phyloP scores from a whole-genome alignment of 2,329 filamentous ascomycete genomes.

The Colletotrichum sidae region DNA sequence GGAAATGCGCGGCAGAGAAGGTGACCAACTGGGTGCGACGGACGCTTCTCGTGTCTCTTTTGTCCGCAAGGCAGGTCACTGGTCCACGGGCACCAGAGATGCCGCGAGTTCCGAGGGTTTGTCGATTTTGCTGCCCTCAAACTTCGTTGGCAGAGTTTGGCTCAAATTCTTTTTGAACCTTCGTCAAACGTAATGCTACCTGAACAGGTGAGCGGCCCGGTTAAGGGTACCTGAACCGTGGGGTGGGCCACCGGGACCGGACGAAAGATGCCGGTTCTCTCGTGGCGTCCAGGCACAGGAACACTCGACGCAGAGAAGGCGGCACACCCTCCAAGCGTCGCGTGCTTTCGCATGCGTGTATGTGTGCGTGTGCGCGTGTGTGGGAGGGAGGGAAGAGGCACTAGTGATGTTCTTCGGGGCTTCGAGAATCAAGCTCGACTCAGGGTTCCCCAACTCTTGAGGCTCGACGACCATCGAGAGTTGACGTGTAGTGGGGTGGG shows the following conservation, averaged over 20 bases:
- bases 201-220: slow-evolving; percentile 15
- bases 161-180: not conserved
- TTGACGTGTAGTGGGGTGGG: not conserved
- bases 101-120: slow-evolving; percentile 17
- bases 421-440: slow-evolving; percentile 33
- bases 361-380: too few relatives aligned
- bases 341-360: too few relatives aligned
- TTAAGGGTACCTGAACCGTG: slow-evolving; percentile 5
- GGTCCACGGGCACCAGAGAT: not conserved
- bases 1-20: slow-evolving; percentile 20
- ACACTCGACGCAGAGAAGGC: slow-evolving; percentile 6
- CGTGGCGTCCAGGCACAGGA: slow-evolving; percentile 7
- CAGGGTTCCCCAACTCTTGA: slow-evolving; percentile 1
- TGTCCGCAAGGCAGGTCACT: slow-evolving; percentile 10
- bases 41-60: slow-evolving; percentile 12
- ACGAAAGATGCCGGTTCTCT: slow-evolving; percentile 14
- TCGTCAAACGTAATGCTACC: slow-evolving; percentile 23
- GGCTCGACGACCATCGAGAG: not conserved
- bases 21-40: not conserved
- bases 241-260: slow-evolving; percentile 4
- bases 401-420: slow-evolving; percentile 21
- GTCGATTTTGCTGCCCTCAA: not conserved
- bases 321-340: slow-evolving; percentile 15
- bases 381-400: slow-evolving; percentile 1
- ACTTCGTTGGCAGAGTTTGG: slow-evolving; percentile 5